Evolutionary conservation across 176 grass and related monocot genomes (phyloP), one percentile per base, ranked within the genome.

Genomic region (Canna indica): DNA sequence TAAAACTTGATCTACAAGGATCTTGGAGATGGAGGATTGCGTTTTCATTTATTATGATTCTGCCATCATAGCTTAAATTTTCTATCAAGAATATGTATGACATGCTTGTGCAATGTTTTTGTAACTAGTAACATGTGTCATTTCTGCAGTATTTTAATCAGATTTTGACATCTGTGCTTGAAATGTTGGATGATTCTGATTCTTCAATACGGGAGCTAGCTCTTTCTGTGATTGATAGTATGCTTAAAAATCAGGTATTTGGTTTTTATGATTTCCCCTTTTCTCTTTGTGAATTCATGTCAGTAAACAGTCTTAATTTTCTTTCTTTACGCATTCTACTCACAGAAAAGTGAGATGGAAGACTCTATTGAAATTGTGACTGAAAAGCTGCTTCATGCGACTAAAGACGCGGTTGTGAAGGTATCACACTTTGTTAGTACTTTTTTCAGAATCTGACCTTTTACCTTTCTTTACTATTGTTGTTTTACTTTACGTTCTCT

Each of bases 101-200:
- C 22, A 38, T 65, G 32, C 3, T 65, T 65, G 5, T 38, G 27
- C 15, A 2, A 20, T 36, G 18, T 20, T 10, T 38, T n/a, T 31
- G 32, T 3, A 54, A 31, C 18, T 38, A 36, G 33, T 65, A 14
- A 36, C 26, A 65, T 36, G 1, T n/a, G 72, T 50, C 83, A 53
- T 59, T 74, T 83, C 60, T 76, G 68, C 53, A 99, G 94, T 99
- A 99, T 61, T 99, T 99, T 86, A 99, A 93, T 99, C 94, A 99
- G 87, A 93, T 93, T 47, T 88, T 99, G 73, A 88, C 78, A 31
- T 73, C 89, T 78, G 90, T 90, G 57, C 86, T 99, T 74, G 94
- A 93, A 69, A 80, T 88, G 7, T 78, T 99, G 80, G 86, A 85
- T 76, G 94, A 88, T 77, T 79, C 89, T 33, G 94, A 93, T 74